phyloP scores from a whole-genome alignment of 257 asterid species.

The Cinchona pubescens region DNA sequence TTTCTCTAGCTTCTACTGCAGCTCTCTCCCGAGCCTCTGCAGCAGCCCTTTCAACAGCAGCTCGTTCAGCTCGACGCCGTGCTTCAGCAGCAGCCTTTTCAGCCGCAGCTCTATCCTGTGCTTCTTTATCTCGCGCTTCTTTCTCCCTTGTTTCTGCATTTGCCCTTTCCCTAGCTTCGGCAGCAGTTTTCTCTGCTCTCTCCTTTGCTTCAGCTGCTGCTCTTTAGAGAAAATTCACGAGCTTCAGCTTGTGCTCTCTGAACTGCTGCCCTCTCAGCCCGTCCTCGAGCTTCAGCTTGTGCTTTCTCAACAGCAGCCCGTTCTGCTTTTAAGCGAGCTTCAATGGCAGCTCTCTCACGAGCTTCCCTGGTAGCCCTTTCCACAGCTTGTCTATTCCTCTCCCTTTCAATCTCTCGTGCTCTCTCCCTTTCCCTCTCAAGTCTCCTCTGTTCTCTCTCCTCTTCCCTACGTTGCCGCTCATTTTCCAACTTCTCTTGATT shows the following conservation, averaged over 20 bases:
- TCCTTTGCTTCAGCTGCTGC: slow-evolving; percentile 93
- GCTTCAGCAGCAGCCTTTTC: slow-evolving; percentile 82
- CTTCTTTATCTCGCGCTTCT: slow-evolving; percentile 66
- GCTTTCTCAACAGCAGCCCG: slow-evolving; percentile 75
- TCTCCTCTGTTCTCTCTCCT: slow-evolving; percentile 77
- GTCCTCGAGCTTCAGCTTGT: slow-evolving; percentile 76
- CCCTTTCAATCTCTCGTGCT: slow-evolving; percentile 64
- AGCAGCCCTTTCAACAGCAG: slow-evolving; percentile 88
- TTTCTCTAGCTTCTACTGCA: slow-evolving; percentile 78
- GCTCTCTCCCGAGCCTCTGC: slow-evolving; percentile 95
- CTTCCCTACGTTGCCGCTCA: slow-evolving; percentile 70
- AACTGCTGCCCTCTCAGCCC: slow-evolving; percentile 91
- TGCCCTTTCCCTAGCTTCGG: slow-evolving; percentile 79
- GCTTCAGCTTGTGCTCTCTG: slow-evolving; percentile 95
- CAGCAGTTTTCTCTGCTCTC: slow-evolving; percentile 80
- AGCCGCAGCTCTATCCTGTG: slow-evolving; percentile 75
- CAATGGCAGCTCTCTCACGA: slow-evolving; percentile 87
- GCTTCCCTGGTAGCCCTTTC: slow-evolving; percentile 98
- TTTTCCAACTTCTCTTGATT: slow-evolving; percentile 65
- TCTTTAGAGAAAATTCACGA: slow-evolving; percentile 93
- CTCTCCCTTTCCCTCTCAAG: slow-evolving; percentile 79
- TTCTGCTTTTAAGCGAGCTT: slow-evolving; percentile 65
- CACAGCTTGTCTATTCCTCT: slow-evolving; percentile 77
- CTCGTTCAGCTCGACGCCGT: slow-evolving; percentile 82
- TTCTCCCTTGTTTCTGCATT: slow-evolving; percentile 61